Evolutionary conservation across 176 grass and related monocot genomes (phyloP), one percentile per base, ranked within the genome.

Genomic region (Phyllostachys edulis): DNA sequence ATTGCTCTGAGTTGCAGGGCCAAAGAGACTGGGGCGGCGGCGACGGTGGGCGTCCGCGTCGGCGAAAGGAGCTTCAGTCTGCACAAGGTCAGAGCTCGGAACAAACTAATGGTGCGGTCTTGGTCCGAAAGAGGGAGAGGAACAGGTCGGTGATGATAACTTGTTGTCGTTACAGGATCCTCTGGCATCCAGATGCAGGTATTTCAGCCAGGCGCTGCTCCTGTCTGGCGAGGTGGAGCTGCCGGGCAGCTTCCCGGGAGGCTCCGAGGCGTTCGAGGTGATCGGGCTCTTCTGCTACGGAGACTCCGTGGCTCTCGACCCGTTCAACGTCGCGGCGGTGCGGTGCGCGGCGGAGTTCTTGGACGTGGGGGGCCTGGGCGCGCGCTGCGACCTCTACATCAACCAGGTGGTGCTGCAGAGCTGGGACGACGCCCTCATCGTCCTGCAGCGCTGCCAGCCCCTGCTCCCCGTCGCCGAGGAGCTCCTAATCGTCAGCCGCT

Each of bases 351-450:
- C 91, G 11, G 93, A 99, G 78, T 88, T 90, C 73, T 73, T 94
- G 27, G 91, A 83, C 80, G 89, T 87, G 81, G 57, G 20, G 5
- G 89, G 89, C 84, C 91, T 95, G 7, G 79, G 83, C 34, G 83
- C 94, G 68, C 80, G 91, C 68, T 91, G 91, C 44, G 96, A 99
- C 80, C 87, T 95, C 20, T 99, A 99, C 85, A 87, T 99, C 44
- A 99, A 96, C 85, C 96, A 99, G 85, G 96, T 90, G 34, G 96
- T 96, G 64, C 92, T 99, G 57, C 93, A 96, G 92, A 94, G 87
- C 79, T 92, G 93, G 93, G 93, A 96, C 63, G 93, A 96, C 85
- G 89, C 91, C 3, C 80, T 99, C 76, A 96, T 96, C 49, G 96
- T 93, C 17, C 93, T 99, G 41, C 96, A 96, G 80, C 85, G 90